Percentiles rank a stretch among this genome's conserved stretches.
Conservation (phyloP, 1,284 basidiomycete species). For the Polyporus tsugae region DNA sequence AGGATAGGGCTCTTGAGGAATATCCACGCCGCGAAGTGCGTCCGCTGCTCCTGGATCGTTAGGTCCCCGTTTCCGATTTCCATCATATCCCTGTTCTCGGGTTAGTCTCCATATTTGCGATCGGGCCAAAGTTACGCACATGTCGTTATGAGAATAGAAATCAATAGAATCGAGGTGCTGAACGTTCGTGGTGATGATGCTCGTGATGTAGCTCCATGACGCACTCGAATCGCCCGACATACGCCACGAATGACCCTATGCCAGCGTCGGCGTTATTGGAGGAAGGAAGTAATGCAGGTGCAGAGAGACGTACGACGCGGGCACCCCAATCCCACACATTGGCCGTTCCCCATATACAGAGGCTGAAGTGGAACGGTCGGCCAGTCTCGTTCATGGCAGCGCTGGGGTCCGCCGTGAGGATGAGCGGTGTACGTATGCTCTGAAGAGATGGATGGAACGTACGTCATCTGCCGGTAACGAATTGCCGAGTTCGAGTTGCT, state of each 20-base stretch:
- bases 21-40: constrained; percentile 64
- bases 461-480: constrained; percentile 64
- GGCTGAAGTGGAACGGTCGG: constrained; percentile 53
- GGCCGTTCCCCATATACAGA: constrained; percentile 61
- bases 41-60: constrained; percentile 59
- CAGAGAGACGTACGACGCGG: constrained; percentile 49
- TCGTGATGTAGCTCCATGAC: constrained; percentile 57
- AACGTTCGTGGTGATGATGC: constrained; percentile 53
- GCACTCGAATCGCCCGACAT: constrained; percentile 60
- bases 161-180: constrained; percentile 50
- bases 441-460: constrained; percentile 31
- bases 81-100: constrained; percentile 57
- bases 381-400: constrained; percentile 50
- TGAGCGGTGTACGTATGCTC: constrained; percentile 1
- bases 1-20: constrained; percentile 67
- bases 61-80: constrained; percentile 61
- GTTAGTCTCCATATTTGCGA: not conserved
- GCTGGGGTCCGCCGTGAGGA: constrained; percentile 36
- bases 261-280: not conserved
- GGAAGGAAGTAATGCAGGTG: not conserved
- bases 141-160: constrained; percentile 63
- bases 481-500: constrained; percentile 65
- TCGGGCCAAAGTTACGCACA: constrained; percentile 38
- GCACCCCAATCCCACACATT: constrained; percentile 65
- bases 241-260: constrained; percentile 63